Conservation (phyloP, 148 eudicot genomes). For the Camellia granthamiana region DNA sequence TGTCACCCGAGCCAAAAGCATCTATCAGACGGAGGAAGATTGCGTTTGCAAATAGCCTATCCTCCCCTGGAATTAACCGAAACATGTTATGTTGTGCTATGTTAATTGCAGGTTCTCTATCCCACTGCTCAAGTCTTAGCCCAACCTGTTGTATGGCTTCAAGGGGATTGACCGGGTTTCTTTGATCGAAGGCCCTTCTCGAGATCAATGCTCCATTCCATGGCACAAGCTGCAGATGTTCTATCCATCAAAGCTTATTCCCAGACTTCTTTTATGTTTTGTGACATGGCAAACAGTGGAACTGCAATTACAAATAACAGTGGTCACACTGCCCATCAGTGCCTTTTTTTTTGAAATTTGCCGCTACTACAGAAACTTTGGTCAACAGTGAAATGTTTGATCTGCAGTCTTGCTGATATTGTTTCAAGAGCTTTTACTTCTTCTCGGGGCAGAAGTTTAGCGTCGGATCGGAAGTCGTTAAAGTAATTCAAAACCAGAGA, state of each 20-base stretch:
- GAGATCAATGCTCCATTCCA: conserved; percentile 86
- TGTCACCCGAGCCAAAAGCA: conserved; percentile 67
- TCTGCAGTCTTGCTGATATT: too few species aligned
- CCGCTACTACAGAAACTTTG: too few species aligned
- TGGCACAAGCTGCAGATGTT: conserved; percentile 63
- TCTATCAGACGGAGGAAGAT: conserved; percentile 76
- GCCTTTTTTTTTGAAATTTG: too few species aligned
- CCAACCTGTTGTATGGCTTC: conserved; percentile 51
- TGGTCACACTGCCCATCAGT: too few species aligned
- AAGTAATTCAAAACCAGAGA: too few species aligned
- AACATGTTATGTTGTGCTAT: conserved; percentile 48
- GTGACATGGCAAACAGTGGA: too few species aligned
- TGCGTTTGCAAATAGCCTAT: conserved; percentile 67
- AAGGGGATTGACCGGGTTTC: conserved; percentile 44
- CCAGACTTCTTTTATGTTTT: conserved; percentile 12
- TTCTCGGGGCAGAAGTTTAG: too few species aligned
- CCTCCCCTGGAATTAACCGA: conserved; percentile 72
- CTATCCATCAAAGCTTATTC: conserved; percentile 46
- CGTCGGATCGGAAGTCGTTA: too few species aligned
- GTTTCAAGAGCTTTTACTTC: too few species aligned
- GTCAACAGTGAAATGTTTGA: too few species aligned
- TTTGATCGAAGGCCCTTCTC: conserved; percentile 80
- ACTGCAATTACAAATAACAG: too few species aligned
- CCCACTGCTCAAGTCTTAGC: conserved; percentile 60
- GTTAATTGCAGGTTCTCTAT: too few species aligned